Evolutionary conservation across 495 filamentous ascomycete species (phyloP), one percentile per base, ranked within the genome.

Genomic region (Chaetomium tenue): DNA sequence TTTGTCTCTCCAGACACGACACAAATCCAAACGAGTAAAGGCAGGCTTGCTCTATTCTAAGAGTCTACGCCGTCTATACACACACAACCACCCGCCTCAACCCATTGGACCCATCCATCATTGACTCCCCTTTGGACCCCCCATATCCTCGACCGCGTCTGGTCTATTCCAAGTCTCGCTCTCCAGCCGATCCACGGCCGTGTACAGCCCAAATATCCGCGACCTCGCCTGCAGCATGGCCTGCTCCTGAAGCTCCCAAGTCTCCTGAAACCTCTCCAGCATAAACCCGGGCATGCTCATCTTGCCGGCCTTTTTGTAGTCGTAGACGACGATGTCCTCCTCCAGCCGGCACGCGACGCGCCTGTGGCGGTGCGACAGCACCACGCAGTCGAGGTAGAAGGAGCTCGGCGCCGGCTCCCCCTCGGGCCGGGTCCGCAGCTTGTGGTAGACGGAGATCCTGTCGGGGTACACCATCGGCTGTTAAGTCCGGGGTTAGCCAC

Each of bases 381-480:
- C 84, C 15, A 86, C 60, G 65, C 84, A 83, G 68, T 87, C 83
- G 5, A 89, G 79, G 22, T 76, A 61, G 52, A 81, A 76, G 15
- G 72, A 70, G 28, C 74, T 77, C 37, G 74, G 65, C 3, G 61
- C 66, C 2, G 69, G 65, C 11, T 69, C 54, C 1, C 65, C 58
- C 13, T 67, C 55, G 18, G 79, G 78, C 18, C 61, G 60, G n/a
- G 74, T 63, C 7, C 81, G 77, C 7, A 98, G 83, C 71, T 90
- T 96, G 75, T 97, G 94, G 70, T 92, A 93, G 9, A 94, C 89
- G 0, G 91, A 91, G 55, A 97, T 86, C 58, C 83, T 87, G 77
- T 98, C 93, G 0, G 93, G 93, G 70, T 85, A 95, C 56, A 83
- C 88, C 86, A 97, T 91, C 12, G 93, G 92, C 93, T 97, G 66